Evolutionary conservation across 257 asterid genomes (phyloP).

Genomic region (Solanum paucissectum): DNA sequence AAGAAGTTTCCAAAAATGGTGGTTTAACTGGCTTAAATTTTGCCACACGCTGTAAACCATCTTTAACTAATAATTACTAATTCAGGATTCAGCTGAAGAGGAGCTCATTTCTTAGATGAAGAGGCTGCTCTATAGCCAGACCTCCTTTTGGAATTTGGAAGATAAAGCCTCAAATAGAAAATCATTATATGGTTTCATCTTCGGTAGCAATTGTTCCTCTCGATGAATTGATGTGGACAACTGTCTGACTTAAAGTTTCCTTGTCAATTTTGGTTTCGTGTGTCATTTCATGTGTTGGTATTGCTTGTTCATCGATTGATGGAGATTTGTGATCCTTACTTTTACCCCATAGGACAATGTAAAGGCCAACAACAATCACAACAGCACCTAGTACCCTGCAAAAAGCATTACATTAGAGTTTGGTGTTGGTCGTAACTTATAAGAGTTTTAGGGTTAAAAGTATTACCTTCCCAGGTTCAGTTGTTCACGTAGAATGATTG

Average conservation of each 20-base stretch:
- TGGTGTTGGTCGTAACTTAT: neutral
- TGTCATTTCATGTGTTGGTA: conserved; percentile 22
- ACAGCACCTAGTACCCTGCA: conserved; percentile 75
- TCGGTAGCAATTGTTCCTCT: conserved; percentile 6
- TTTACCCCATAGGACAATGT: conserved; percentile 89
- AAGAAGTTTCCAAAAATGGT: neutral
- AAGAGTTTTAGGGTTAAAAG: neutral
- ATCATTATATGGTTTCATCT: conserved; percentile 3
- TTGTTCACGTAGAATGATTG: conserved; percentile 62
- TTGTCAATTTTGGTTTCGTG: conserved; percentile 1
- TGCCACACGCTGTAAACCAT: neutral
- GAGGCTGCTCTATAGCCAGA: neutral
- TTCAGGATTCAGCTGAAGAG: neutral
- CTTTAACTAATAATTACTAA: neutral
- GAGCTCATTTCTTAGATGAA: neutral
- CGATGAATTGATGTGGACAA: conserved; percentile 13
- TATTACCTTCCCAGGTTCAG: conserved; percentile 79
- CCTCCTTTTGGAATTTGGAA: neutral
- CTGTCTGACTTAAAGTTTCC: conserved; percentile 18
- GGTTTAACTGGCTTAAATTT: neutral
- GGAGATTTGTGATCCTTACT: conserved; percentile 46
- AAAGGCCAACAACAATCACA: conserved; percentile 69
- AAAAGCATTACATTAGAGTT: neutral
- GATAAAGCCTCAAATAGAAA: neutral
- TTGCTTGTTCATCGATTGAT: conserved; percentile 4